Evolutionary conservation across 805 yeast species (phyloP).

Genomic region (Candida berthetii): DNA sequence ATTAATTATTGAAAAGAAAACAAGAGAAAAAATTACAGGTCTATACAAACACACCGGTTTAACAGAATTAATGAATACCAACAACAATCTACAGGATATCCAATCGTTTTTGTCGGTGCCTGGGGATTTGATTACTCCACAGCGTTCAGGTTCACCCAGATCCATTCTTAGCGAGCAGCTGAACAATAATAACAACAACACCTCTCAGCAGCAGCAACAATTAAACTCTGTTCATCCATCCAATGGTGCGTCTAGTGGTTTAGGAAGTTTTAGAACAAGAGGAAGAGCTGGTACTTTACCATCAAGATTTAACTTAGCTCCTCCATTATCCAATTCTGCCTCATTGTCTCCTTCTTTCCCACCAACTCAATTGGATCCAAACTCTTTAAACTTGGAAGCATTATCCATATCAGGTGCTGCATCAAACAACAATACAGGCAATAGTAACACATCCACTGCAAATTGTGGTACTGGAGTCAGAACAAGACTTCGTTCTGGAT

Average conservation of each 20-base stretch:
- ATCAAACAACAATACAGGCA: slow-evolving; percentile 23
- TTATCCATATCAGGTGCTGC: slow-evolving; percentile 14
- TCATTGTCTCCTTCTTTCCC: slow-evolving; percentile 14
- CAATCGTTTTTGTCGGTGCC: slow-evolving; percentile 14
- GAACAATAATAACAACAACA: not conserved
- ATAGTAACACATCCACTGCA: slow-evolving; percentile 7
- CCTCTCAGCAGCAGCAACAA: slow-evolving; percentile 3
- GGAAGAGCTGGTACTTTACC: slow-evolving; percentile 81
- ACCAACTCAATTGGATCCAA: slow-evolving; percentile 12
- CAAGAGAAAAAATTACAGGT: too few relatives aligned
- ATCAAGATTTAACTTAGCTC: slow-evolving; percentile 37
- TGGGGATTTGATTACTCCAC: slow-evolving; percentile 13
- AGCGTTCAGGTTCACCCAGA: slow-evolving; percentile 20
- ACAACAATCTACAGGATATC: slow-evolving; percentile 14
- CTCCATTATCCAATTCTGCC: slow-evolving; percentile 19
- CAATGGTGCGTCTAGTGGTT: slow-evolving; percentile 19
- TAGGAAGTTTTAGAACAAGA: slow-evolving; percentile 42
- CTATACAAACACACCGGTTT: too few relatives aligned
- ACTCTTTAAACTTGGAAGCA: slow-evolving; percentile 13
- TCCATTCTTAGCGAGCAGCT: slow-evolving; percentile 16
- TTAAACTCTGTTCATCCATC: too few relatives aligned
- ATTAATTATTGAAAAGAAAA: too few relatives aligned
- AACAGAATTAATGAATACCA: slow-evolving; percentile 4
- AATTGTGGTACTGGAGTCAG: slow-evolving; percentile 4
- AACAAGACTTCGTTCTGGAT: slow-evolving; percentile 48